Conservation (phyloP, 306 rosid species). For the Vigna nakashimae region DNA sequence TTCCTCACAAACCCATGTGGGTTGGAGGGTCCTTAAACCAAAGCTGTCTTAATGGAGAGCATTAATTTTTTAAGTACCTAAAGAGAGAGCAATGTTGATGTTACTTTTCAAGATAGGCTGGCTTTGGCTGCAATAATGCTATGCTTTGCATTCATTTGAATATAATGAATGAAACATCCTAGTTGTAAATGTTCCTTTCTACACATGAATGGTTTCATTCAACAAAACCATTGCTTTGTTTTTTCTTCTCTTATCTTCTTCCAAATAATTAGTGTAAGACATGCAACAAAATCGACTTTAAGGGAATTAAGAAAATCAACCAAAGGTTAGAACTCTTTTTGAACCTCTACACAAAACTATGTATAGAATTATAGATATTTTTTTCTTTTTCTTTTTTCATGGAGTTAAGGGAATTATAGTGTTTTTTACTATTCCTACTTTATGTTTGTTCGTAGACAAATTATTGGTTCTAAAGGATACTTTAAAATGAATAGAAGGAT, state of each 20-base stretch:
- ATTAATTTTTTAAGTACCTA: conserved; percentile 36
- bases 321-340: too few species aligned
- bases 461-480: too few species aligned
- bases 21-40: conserved; percentile 44
- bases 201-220: conserved; percentile 52
- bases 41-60: conserved; percentile 52
- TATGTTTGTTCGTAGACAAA: too few species aligned
- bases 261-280: neutral
- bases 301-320: too few species aligned
- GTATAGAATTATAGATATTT: too few species aligned
- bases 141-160: conserved; percentile 45
- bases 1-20: conserved; percentile 55
- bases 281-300: neutral
- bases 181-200: conserved; percentile 54
- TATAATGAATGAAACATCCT: conserved; percentile 45
- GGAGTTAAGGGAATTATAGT: too few species aligned
- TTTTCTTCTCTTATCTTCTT: neutral
- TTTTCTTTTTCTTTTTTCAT: too few species aligned
- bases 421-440: too few species aligned
- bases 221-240: conserved; percentile 32
- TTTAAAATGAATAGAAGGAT: too few species aligned
- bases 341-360: too few species aligned
- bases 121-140: conserved; percentile 56
- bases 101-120: conserved; percentile 49
- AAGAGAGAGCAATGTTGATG: conserved; percentile 39